Base-by-base conservation (phyloP, 1,139 yeast species). In the Protomyces inundatus region DNA sequence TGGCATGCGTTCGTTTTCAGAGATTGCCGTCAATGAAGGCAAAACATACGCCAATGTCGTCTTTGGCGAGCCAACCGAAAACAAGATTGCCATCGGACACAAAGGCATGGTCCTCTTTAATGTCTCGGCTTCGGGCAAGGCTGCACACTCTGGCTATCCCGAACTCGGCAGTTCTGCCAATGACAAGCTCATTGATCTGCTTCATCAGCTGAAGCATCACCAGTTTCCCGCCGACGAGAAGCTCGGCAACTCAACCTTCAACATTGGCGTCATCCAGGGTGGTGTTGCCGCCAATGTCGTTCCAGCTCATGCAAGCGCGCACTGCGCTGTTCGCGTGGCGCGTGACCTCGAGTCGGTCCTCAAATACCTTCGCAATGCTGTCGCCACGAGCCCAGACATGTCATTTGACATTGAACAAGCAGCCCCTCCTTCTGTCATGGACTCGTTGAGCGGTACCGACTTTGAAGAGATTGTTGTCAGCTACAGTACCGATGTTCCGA, bases 61-160 rank as follows among this genome's bases (percentile, higher is more conserved):
- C 54, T 86, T 86, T 73, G 90, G 90, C 12, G 91, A 86, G 71
- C 90, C 91, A 23, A 86, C 91, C 0, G 90, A 85, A 68, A 76
- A 81, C 71, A 84, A 84, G 70, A 77, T 86, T 33, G 89, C 88
- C 1, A 82, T 82, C 5, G 90, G 90, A 7, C 91, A 86, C 70
- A 86, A 86, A 86, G 91, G 70, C 72, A 77, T 67, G 77, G 77
- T 69, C 64, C 74, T 68, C 75, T 83, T 66, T 71, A 77, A 39
- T 14, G 69, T 84, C 48, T 69, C 73, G 37, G 84, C 82, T 33
- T 70, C 74, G 6, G 91, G 91, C 10, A 78, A 79, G 66, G 84
- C 89, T 9, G 65, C 72, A 3, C 91, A 86, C 71, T 82, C 87
- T 4, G 90, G 90, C 0, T 85, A 85, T 72, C 91, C 91, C 3